Base-by-base conservation (phyloP, 345 rosid genomes). In the Eutrema heterophyllum region DNA sequence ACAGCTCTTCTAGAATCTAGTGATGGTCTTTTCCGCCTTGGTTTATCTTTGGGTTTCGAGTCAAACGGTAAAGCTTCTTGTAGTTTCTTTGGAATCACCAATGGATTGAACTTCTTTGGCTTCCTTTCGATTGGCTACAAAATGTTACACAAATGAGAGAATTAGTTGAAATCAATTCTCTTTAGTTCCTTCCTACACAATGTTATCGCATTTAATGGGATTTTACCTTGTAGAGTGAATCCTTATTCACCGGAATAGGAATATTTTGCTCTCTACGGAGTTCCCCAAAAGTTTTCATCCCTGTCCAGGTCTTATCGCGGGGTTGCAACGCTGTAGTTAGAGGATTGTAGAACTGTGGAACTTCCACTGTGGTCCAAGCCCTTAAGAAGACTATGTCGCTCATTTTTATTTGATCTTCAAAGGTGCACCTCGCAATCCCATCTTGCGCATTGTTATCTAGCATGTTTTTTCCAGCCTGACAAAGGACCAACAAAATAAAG, bases 391-490 rank as follows among this genome's bases (percentile, higher is more conserved):
- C 91, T 27, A 95, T 83, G 80, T 95, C 99, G 18, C 97, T 85
- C 92, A 91, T 92, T 75, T 85, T 78, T 64, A 92, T 92, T 77
- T 79, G 83, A 83, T 95, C 99, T 91, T 95, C 99, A 83, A 95
- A 95, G 61, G 92, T 92, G 82, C 99, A 95, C 79, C 99, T 85
- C 5, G 88, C 97, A 76, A 88, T 85, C 64, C 99, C 97, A 73
- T 90, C 97, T 80, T 80, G 84, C 0, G 96, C 87, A 26, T 77
- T 78, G 78, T 88, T 87, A 5, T 90, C 96, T 3, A 91, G 75
- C 81, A 88, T 95, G 67, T 87, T 89, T 79, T 89, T 89, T 13
- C 87, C 96, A 67, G 85, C 99, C 97, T 91, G 84, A 54, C 69
- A 70, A 24, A 40, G 15, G 21, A 35, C 30, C 40, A 73, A 53